Conservation (phyloP, 2,329 filamentous ascomycete genomes). For the Colletotrichum gloeosporioides region DNA sequence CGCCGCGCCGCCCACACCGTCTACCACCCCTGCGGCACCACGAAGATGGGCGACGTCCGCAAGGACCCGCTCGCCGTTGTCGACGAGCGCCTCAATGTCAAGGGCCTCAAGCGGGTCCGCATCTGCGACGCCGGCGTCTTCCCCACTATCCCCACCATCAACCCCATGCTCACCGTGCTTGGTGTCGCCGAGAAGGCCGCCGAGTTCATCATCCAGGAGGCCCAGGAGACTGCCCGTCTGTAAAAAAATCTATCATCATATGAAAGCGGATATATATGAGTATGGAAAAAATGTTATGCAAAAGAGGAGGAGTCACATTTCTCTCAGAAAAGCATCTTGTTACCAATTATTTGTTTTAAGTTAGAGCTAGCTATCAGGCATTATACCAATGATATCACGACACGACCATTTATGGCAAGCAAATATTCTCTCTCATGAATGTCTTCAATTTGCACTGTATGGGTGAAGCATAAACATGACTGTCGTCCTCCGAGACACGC, state of each 20-base stretch:
- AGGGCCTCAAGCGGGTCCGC: conserved; percentile 40
- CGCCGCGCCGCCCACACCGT: conserved; percentile 72
- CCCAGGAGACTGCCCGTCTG: conserved; percentile 20
- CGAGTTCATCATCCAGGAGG: conserved; percentile 80
- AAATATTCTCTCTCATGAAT: neutral
- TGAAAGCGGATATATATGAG: neutral
- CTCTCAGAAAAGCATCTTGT: conserved; percentile 11
- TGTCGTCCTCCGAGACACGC: neutral
- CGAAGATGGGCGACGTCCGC: conserved; percentile 55
- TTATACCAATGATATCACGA: conserved; percentile 23
- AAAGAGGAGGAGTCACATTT: neutral
- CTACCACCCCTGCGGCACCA: conserved; percentile 33
- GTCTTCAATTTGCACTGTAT: neutral
- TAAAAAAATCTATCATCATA: neutral
- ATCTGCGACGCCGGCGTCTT: conserved; percentile 70
- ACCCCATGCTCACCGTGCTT: conserved; percentile 90
- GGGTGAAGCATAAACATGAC: neutral
- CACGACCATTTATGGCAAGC: neutral
- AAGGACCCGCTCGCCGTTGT: conserved; percentile 73
- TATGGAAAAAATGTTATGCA: neutral
- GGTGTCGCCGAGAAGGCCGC: conserved; percentile 84
- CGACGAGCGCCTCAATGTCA: conserved; percentile 39
- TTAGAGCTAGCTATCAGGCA: conserved; percentile 18
- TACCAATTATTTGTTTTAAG: neutral
- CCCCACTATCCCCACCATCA: conserved; percentile 85